Percentiles rank a stretch among this genome's conserved stretches.
Conservation (phyloP, 2,329 filamentous ascomycete genomes). For the Talaromyces atroroseus region DNA sequence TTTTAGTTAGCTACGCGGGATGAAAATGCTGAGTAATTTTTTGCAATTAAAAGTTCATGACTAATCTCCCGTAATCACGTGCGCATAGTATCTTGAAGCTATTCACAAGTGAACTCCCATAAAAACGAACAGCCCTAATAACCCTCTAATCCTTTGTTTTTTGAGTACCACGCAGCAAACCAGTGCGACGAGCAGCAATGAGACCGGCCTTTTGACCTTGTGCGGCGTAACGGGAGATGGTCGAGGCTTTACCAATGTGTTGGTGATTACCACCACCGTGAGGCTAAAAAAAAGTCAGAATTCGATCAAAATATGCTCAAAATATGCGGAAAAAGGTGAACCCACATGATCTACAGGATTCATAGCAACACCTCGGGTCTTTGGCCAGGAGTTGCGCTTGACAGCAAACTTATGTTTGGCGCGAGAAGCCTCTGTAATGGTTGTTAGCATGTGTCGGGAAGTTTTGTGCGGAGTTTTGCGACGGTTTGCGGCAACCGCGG, state of each 20-base stretch:
- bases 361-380: slow-evolving; percentile 99
- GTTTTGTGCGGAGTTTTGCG: neutral
- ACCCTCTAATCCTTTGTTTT: slow-evolving; percentile 90
- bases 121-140: slow-evolving; percentile 53
- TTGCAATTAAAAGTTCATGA: too few relatives aligned
- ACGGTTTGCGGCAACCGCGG: neutral
- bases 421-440: slow-evolving; percentile 79
- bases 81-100: too few relatives aligned
- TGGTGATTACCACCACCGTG: slow-evolving; percentile 99
- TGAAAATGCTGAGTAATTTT: too few relatives aligned
- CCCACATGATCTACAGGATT: slow-evolving; percentile 90
- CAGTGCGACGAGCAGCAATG: slow-evolving; percentile 98
- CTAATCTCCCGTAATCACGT: too few relatives aligned
- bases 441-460: slow-evolving; percentile 30
- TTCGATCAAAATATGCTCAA: neutral
- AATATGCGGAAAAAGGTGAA: neutral
- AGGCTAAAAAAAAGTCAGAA: slow-evolving; percentile 46
- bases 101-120: slow-evolving; percentile 26
- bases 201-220: slow-evolving; percentile 99
- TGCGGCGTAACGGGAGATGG: slow-evolving; percentile 95
- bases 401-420: slow-evolving; percentile 99
- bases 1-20: too few relatives aligned
- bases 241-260: slow-evolving; percentile 99
- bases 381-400: slow-evolving; percentile 99
- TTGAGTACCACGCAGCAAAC: slow-evolving; percentile 99